Conservation (phyloP, 2,329 filamentous ascomycete genomes). For the Cladosporium cucumerinum region DNA sequence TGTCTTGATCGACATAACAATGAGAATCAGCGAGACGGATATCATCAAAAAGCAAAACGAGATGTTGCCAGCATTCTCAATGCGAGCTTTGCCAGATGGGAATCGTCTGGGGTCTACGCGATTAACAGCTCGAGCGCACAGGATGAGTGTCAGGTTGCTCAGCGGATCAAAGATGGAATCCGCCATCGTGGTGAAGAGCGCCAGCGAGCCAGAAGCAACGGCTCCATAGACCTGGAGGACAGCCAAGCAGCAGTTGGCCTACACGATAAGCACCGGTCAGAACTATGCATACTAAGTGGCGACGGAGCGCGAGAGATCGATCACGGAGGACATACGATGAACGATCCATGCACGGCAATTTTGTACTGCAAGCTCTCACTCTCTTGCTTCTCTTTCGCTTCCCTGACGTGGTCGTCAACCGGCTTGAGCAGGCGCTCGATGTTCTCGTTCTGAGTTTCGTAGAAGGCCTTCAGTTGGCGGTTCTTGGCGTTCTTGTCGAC, state of each 20-base stretch:
- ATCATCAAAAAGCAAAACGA: slow-evolving; percentile 96
- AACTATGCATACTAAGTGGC: not conserved
- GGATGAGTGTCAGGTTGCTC: slow-evolving; percentile 81
- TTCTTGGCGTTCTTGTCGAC: slow-evolving; percentile 44
- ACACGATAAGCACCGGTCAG: not conserved
- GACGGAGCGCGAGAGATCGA: not conserved
- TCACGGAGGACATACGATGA: slow-evolving; percentile 53
- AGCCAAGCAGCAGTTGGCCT: slow-evolving; percentile 68
- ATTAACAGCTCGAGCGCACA: slow-evolving; percentile 83
- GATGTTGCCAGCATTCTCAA: slow-evolving; percentile 95
- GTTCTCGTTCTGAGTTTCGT: slow-evolving; percentile 86
- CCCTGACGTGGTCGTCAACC: slow-evolving; percentile 83
- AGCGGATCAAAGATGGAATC: slow-evolving; percentile 91
- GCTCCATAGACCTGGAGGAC: slow-evolving; percentile 86
- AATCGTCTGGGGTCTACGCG: slow-evolving; percentile 82
- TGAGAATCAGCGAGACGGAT: slow-evolving; percentile 83
- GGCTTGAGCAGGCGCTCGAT: slow-evolving; percentile 89
- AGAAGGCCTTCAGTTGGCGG: slow-evolving; percentile 72
- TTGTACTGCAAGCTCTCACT: slow-evolving; percentile 76
- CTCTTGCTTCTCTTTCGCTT: slow-evolving; percentile 74
- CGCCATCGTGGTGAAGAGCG: slow-evolving; percentile 95
- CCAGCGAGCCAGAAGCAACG: slow-evolving; percentile 81
- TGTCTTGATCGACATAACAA: slow-evolving; percentile 78
- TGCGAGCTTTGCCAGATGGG: slow-evolving; percentile 85
- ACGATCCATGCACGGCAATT: slow-evolving; percentile 64